Evolutionary conservation across 2,329 filamentous ascomycete genomes (phyloP), one percentile per base, ranked within the genome.

Genomic region (Exophiala lecanii-corni): DNA sequence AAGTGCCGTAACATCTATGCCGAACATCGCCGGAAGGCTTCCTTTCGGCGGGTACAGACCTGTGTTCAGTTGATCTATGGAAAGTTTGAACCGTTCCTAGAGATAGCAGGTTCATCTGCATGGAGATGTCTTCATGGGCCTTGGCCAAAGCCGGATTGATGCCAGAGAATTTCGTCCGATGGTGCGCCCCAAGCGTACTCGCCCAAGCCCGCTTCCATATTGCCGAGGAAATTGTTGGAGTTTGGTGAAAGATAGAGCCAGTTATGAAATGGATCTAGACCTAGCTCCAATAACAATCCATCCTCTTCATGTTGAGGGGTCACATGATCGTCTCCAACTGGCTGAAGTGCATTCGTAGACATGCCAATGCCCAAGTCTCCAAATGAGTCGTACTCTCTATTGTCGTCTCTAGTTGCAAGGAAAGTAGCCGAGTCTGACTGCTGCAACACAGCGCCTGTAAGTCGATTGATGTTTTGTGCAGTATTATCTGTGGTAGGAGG

Each of bases 141-240:
- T 9, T 15, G 31, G 31, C 9, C 9, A 15, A 37, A 9, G 9
- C 15, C 34, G 12, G 12, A 37, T 18, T 37, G 34, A 15, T 37
- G 12, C 10, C 10, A 37, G 10, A 37, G 18, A 15, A 10, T 37
- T 5, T 37, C 34, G 18, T 37, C 16, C 28, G 39, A 39, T 4
- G 53, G 48, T 19, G 55, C 48, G 9, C 60, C 59, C 45, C 56
- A 63, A 2, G 57, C 59, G 42, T 63, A 63, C 28, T 63, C 60
- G 15, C 57, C 59, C 17, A 62, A 25, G 1, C 58, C 60, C 21
- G 57, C 57, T 41, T 63, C 61, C 28, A 62, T 55, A 9, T 37
- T 10, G 10, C 34, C 34, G 10, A 37, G 34, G 10, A 37, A 18
- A 9, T 17, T 17, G 18, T 37, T 18, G 5, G 10, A 5, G 18